Percentiles rank a stretch among this genome's conserved stretches.
phyloP scores from a whole-genome alignment of 371 early-diverging fungal species.

The Saksenaea oblongispora region DNA sequence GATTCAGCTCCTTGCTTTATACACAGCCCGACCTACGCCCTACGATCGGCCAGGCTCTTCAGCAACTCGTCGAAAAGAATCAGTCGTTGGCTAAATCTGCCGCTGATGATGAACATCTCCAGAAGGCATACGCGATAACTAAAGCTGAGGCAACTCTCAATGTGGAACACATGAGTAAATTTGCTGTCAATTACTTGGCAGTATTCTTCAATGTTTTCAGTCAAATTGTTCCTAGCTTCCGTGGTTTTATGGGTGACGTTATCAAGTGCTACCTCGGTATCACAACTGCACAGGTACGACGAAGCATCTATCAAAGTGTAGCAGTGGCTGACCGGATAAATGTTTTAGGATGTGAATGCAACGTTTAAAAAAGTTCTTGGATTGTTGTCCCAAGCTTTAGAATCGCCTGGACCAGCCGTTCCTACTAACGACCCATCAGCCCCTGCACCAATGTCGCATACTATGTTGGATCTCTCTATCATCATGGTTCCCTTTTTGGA shows the following conservation, averaged over 20 bases:
- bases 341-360: slow-evolving; percentile 46
- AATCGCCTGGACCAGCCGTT: slow-evolving; percentile 25
- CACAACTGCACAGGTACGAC: slow-evolving; percentile 46
- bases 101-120: slow-evolving; percentile 52
- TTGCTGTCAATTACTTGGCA: slow-evolving; percentile 74
- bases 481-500: slow-evolving; percentile 77
- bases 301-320: not conserved
- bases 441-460: slow-evolving; percentile 70
- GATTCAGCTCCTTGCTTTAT: slow-evolving; percentile 67
- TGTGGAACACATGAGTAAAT: slow-evolving; percentile 61
- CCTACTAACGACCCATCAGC: slow-evolving; percentile 36
- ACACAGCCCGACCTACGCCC: slow-evolving; percentile 80
- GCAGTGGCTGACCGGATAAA: not conserved
- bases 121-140: slow-evolving; percentile 56
- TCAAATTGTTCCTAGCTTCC: slow-evolving; percentile 63
- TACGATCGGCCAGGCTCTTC: slow-evolving; percentile 75
- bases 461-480: slow-evolving; percentile 76
- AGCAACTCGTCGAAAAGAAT: slow-evolving; percentile 73
- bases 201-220: slow-evolving; percentile 86
- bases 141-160: slow-evolving; percentile 61
- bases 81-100: slow-evolving; percentile 48
- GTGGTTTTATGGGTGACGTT: slow-evolving; percentile 74
- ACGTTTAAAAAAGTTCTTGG: slow-evolving; percentile 68
- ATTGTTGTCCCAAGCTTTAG: slow-evolving; percentile 65
- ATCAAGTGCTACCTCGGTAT: slow-evolving; percentile 69